phyloP scores from a whole-genome alignment of 73 alveolate genomes.

The Breviolum minutum region DNA sequence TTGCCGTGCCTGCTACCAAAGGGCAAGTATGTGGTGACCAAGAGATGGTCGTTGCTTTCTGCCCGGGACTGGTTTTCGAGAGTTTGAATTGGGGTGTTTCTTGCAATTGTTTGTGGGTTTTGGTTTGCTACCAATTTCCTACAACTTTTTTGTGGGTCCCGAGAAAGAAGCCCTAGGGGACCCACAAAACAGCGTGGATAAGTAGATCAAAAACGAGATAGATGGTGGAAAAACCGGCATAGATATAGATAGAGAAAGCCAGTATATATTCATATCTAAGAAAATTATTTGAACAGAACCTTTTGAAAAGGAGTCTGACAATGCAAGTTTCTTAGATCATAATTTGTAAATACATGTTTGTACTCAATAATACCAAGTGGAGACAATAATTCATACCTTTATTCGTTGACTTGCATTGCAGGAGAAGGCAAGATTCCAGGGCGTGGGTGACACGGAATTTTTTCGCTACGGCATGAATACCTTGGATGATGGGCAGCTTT shows the following conservation, averaged over 20 bases:
- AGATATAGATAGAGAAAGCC: background rate
- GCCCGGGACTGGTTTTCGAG: slow-evolving; percentile 5
- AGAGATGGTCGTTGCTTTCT: background rate
- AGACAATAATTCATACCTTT: background rate
- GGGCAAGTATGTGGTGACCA: slow-evolving; percentile 22
- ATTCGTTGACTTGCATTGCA: background rate
- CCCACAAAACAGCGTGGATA: no score
- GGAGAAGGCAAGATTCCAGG: slow-evolving; percentile 25
- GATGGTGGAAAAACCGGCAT: no score
- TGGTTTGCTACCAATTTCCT: no score
- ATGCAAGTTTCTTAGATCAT: background rate
- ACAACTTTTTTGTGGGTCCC: background rate
- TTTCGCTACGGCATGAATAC: background rate
- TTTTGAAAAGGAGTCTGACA: background rate
- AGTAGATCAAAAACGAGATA: no score
- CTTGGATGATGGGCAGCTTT: background rate
- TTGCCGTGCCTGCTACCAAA: slow-evolving; percentile 1
- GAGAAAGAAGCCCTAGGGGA: no score
- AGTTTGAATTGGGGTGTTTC: no score
- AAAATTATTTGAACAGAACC: no score
- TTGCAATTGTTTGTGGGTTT: no score
- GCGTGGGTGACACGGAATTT: background rate
- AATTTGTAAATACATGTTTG: background rate
- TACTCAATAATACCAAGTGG: no score
- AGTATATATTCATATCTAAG: background rate